These are phyloP conservation scores for Penicillium samsonianum DNA, from an alignment of 495 filamentous ascomycete species.

Conservation along the genomic window DNA sequence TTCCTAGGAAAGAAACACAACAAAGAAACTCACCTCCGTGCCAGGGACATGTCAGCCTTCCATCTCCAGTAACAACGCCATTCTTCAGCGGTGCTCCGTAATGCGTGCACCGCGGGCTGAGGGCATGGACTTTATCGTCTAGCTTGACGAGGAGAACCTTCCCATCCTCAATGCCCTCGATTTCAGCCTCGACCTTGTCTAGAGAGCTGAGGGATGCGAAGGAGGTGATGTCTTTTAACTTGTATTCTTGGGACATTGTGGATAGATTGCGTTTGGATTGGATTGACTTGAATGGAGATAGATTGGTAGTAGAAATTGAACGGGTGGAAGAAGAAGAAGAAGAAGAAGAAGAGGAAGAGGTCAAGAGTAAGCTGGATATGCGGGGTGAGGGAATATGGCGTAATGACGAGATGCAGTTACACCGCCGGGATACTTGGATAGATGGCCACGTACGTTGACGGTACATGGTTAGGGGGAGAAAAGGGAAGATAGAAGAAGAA, in stretches of 20 bases:
- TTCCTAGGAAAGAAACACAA: background rate
- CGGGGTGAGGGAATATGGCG: conserved; percentile 3
- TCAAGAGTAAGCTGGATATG: background rate
- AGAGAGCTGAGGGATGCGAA: conserved; percentile 66
- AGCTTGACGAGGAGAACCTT: conserved; percentile 85
- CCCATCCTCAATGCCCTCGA: conserved; percentile 81
- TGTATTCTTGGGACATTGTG: conserved; percentile 72
- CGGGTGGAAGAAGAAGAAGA: background rate
- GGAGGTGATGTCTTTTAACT: conserved; percentile 75
- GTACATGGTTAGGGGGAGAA: background rate
- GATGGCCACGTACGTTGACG: background rate
- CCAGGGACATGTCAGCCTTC: conserved; percentile 90
- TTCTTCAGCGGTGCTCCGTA: conserved; percentile 86
- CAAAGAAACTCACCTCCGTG: conserved; percentile 70
- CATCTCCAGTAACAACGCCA: conserved; percentile 79
- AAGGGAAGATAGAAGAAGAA: background rate
- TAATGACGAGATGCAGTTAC: conserved; percentile 11
- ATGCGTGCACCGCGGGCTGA: conserved; percentile 90
- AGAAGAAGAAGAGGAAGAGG: background rate
- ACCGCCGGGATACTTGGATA: background rate
- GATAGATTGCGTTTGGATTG: conserved; percentile 4
- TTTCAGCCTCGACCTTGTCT: conserved; percentile 85
- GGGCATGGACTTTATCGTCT: conserved; percentile 70
- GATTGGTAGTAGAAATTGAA: background rate
- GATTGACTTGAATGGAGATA: background rate